Evolutionary conservation across 2,329 filamentous ascomycete genomes (phyloP).

Genomic region (Aspergillus fischeri): DNA sequence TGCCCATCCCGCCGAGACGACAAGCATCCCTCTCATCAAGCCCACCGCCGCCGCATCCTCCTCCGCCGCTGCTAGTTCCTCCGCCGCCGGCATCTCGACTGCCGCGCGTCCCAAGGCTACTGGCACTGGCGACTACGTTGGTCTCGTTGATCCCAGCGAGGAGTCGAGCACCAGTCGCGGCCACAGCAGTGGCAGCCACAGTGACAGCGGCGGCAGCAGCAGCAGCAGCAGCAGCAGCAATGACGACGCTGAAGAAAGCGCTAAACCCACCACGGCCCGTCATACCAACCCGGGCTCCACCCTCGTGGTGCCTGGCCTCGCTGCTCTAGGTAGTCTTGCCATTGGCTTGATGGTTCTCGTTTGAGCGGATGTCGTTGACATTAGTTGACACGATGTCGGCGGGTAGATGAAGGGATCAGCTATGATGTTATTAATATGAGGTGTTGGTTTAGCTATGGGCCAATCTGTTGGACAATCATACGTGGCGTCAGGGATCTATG

Average conservation of each 20-base stretch:
- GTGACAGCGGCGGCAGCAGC: slow-evolving; percentile 1
- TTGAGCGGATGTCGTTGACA: slow-evolving; percentile 8
- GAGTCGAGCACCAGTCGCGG: background rate
- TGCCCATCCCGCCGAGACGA: slow-evolving; percentile 7
- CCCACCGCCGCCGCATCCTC: slow-evolving; percentile 8
- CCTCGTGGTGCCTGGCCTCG: slow-evolving; percentile 21
- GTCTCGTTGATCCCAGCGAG: background rate
- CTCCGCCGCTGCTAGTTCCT: background rate
- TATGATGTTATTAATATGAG: no score
- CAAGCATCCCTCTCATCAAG: slow-evolving; percentile 17
- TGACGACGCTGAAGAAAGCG: background rate
- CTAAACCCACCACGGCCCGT: slow-evolving; percentile 9
- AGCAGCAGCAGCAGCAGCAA: slow-evolving; percentile 5
- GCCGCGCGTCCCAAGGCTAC: slow-evolving; percentile 3
- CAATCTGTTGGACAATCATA: background rate
- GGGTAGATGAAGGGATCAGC: background rate
- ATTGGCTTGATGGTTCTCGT: slow-evolving; percentile 23
- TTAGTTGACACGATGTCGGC: background rate
- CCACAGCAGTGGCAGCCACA: slow-evolving; percentile 7
- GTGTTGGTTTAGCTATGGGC: background rate
- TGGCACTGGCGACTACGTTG: background rate
- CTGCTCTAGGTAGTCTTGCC: slow-evolving; percentile 16
- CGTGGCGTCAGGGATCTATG: background rate
- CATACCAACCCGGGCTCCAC: slow-evolving; percentile 23
- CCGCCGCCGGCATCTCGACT: background rate